Base-by-base conservation (phyloP, 352 stramenopile species). In the Phytopythium mirpurense region DNA sequence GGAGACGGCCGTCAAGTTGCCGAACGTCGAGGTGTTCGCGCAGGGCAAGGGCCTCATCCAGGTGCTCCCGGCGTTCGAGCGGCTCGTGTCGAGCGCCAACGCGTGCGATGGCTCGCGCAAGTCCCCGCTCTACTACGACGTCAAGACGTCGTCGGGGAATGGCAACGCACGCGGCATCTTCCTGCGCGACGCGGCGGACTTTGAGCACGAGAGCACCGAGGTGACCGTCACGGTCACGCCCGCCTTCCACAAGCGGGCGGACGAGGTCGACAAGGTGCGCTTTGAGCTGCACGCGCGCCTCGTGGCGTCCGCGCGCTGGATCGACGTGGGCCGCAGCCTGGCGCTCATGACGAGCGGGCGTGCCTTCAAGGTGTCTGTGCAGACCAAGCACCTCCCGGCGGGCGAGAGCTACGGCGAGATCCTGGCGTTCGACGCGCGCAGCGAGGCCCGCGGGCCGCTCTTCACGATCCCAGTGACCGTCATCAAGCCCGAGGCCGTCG, bases 391-490 rank as follows among this genome's bases (percentile, higher is more conserved):
- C 48, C 57, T 98, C 19, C 51, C 68, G 14, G 57, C 72, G 27
- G 93, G 92, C 18, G 70, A 96, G 19, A 88, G 97, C 63, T 94
- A 80, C 53, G 86, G 78, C 0, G 83, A 90, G 57, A 86, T 98
- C 34, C 55, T 84, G 26, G 93, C 82, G 9, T 91, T 84, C 57
- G 80, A 92, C 59, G 76, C 74, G 15, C 63, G 74, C 46, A 74
- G 93, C 46, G 64, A 81, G 34, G 57, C 59, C 38, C 66, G 74
- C 26, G 89, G 88, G 0, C 53, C 83, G 5, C 31, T 98, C 16
- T 98, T 98, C 56, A 80, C 65, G 35, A 83, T 98, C 32, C 94
- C 94, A 0, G 88, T 98, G 31, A 93, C 74, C 24, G 78, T 97
- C 18, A 82, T 97, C 43, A 93, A 93, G 61, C 83, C 87, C 0